Evolutionary conservation across 441 rosid genomes (phyloP).

Genomic region (Francoa sonchifolia): DNA sequence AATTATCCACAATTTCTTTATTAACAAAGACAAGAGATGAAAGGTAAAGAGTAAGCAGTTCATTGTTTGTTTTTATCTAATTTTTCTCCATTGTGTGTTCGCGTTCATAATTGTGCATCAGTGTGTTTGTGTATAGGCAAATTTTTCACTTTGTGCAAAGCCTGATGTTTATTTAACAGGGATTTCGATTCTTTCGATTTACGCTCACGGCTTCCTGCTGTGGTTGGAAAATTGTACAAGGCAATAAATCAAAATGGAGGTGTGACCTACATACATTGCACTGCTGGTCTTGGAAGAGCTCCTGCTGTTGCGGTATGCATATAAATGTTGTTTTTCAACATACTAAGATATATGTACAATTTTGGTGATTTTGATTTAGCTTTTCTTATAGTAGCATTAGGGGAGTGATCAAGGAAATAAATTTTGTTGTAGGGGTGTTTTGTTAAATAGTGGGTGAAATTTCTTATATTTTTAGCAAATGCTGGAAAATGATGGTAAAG

Average conservation of each 20-base stretch:
- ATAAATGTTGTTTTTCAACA: slow-evolving; percentile 8
- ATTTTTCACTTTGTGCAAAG: slow-evolving; percentile 3
- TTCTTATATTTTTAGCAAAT: no score
- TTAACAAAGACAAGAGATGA: no score
- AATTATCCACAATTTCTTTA: background rate
- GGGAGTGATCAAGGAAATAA: no score
- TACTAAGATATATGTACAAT: background rate
- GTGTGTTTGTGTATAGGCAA: slow-evolving; percentile 1
- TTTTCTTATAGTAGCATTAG: background rate
- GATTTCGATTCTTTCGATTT: slow-evolving; percentile 91
- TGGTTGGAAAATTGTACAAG: slow-evolving; percentile 51
- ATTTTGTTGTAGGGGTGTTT: no score
- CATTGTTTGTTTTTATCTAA: background rate
- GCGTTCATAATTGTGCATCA: background rate
- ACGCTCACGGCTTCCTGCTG: slow-evolving; percentile 84
- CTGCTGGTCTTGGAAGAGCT: slow-evolving; percentile 97
- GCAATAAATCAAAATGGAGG: slow-evolving; percentile 74
- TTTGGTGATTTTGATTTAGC: background rate
- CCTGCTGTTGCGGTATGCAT: slow-evolving; percentile 77
- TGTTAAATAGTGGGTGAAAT: no score
- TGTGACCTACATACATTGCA: slow-evolving; percentile 82
- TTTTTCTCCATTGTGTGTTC: background rate
- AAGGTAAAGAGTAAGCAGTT: background rate
- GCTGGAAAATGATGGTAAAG: no score
- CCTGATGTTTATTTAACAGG: slow-evolving; percentile 36